Base-by-base conservation (phyloP, 2,329 filamentous ascomycete species). In the Furcasterigmium furcatum region DNA sequence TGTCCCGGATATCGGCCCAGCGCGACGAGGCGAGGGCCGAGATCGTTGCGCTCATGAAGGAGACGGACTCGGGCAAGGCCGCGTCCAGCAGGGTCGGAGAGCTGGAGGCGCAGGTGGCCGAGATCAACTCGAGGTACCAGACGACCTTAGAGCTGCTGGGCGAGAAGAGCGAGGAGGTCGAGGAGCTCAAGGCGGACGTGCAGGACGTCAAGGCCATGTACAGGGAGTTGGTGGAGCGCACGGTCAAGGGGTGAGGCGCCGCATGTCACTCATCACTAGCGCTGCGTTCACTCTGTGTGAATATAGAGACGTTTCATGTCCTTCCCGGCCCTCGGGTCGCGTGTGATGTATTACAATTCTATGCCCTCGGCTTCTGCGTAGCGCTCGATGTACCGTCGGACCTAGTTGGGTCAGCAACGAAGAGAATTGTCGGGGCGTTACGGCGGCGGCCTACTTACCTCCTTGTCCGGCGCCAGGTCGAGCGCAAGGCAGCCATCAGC, bases 161-260 rank as follows among this genome's bases (percentile, higher is more conserved):
- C 2, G 94, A 99, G 78, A 96, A 96, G 79, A 96, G 90, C 65
- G 94, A 99, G 73, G 73, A 87, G 59, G 91, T 96, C 3, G 91
- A 96, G 60, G 94, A 99, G 73, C 72, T 99, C 54, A 83, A 78
- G 64, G 85, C 87, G 12, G 94, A 97, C 73, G 87, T 99, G 44
- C 76, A 84, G 53, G 94, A 99, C 72, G 77, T 99, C 63, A 99
- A 99, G 74, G 86, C 85, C 60, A 96, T 99, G 78, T 97, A 97
- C 71, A 82, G 90, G 54, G 92, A 97, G 62, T 69, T 99, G 64
- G 87, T 95, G 41, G 88, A 95, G 69, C 82, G 85, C 60, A 92
- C 89, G 47, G 82, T 91, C 60, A 86, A 82, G 67, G 87, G 65
- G 38, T 32, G 40, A 25, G 16, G 32, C 4, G n/a, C n/a, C 7